Base-by-base conservation (phyloP, 106 monocot species). In the Platanthera guangdongensis region DNA sequence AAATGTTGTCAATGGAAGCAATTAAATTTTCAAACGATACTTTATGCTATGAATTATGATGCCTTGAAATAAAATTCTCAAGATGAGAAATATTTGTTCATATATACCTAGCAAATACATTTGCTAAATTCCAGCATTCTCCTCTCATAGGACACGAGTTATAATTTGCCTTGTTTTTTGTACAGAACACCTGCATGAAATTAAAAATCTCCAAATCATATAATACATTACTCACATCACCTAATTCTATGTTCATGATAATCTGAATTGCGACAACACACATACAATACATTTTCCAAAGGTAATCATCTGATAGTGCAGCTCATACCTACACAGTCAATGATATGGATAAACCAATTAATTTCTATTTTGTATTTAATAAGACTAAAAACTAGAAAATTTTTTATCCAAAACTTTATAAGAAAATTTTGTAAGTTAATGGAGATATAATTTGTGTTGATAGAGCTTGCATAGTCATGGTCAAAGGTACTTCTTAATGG, bases 71-170 rank as follows among this genome's bases (percentile, higher is more conserved):
- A 46, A 68, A 70, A 4, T 47, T 47, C 22, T 16, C 47, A 55
- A 54, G 16, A n/a, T 32, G 14, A 15, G 19, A 57, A 57, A 11
- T 54, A 74, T 45, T 63, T 21, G 9, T 19, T 28, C 15, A 13
- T 32, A 19, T 19, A 71, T 82, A 87, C 91, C 91, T 91, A 21
- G 91, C 88, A 72, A 84, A 91, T 57, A 88, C 91, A 80, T 88
- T 91, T 68, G 87, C 91, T 84, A 91, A 91, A 67, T 91, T 87
- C 75, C 74, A 88, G 88, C 91, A 91, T 55, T 91, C 91, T 62
- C 84, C 85, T 84, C 86, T 85, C 86, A 91, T 80, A 47, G 91
- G 90, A 52, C 91, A 91, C n/a, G 91, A 76, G 77, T 91, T 91
- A 57, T 88, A 91, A 69, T 91, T 91, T 75, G 90, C 87, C 75